Evolutionary conservation across 176 grass and related monocot genomes (phyloP).

Genomic region (Tuctoria greenei): DNA sequence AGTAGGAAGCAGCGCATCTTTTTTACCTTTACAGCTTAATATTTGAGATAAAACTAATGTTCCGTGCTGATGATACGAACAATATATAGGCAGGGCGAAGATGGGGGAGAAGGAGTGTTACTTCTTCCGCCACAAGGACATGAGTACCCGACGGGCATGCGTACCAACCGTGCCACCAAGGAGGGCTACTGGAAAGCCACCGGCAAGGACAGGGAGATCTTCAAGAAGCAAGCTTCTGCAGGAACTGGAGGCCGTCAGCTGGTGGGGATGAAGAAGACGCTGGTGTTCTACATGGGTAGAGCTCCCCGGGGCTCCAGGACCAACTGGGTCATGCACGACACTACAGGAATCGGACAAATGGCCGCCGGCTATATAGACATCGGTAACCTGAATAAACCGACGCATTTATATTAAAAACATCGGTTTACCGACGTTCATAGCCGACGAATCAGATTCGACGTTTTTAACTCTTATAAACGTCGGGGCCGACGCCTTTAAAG

Average conservation of each 20-base stretch:
- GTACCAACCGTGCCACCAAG: conserved; percentile 65
- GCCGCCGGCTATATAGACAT: no score
- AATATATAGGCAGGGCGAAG: conserved; percentile 65
- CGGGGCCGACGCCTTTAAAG: no score
- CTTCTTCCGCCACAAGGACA: conserved; percentile 56
- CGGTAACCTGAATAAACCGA: no score
- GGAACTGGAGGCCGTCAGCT: not conserved
- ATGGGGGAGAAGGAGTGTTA: conserved; percentile 74
- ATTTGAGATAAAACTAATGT: not conserved
- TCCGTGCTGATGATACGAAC: not conserved
- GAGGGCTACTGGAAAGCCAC: conserved; percentile 79
- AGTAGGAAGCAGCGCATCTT: no score
- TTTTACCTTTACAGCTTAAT: no score
- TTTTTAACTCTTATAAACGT: no score
- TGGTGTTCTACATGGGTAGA: conserved; percentile 63
- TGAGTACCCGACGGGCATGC: conserved; percentile 58
- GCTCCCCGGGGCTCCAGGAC: conserved; percentile 59
- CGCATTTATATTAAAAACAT: no score
- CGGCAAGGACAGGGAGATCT: conserved; percentile 73
- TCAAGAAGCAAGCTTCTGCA: not conserved
- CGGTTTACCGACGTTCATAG: no score
- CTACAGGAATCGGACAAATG: no score
- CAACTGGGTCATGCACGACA: conserved; percentile 76
- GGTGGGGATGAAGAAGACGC: conserved; percentile 73
- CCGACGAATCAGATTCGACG: no score